Conservation (phyloP, 345 rosid genomes). For the Cardamine resedifolia region DNA sequence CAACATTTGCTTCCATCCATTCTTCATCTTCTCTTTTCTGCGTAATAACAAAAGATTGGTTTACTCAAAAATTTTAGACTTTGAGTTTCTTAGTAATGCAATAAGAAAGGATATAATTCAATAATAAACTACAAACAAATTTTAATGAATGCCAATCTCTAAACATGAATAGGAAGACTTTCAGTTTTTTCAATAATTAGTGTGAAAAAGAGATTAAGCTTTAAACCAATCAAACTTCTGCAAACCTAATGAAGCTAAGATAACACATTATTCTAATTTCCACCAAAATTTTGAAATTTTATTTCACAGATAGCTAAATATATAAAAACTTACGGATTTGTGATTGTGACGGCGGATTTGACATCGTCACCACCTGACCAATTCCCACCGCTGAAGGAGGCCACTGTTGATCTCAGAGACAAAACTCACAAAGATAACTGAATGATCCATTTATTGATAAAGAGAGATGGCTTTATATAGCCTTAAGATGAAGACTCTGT, state of each 20-base stretch:
- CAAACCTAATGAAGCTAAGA: not conserved
- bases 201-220: not conserved
- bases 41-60: not conserved
- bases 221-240: not conserved
- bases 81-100: not conserved
- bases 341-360: conserved; percentile 32
- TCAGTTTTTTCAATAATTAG: conserved; percentile 51
- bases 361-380: conserved; percentile 27
- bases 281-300: conserved; percentile 13
- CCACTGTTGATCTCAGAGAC: no score
- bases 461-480: no score
- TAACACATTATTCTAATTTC: not conserved
- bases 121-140: not conserved
- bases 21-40: not conserved
- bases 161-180: conserved; percentile 31
- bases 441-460: no score
- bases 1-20: no score
- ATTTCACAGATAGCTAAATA: not conserved
- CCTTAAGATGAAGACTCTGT: no score
- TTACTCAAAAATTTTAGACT: not conserved
- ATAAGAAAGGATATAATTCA: not conserved
- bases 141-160: not conserved
- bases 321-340: conserved; percentile 48
- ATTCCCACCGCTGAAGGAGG: conserved; percentile 26
- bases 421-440: no score